Evolutionary conservation across 129 eudicot genomes (phyloP), one percentile per base, ranked within the genome.

Genomic region (Tagetes patula): DNA sequence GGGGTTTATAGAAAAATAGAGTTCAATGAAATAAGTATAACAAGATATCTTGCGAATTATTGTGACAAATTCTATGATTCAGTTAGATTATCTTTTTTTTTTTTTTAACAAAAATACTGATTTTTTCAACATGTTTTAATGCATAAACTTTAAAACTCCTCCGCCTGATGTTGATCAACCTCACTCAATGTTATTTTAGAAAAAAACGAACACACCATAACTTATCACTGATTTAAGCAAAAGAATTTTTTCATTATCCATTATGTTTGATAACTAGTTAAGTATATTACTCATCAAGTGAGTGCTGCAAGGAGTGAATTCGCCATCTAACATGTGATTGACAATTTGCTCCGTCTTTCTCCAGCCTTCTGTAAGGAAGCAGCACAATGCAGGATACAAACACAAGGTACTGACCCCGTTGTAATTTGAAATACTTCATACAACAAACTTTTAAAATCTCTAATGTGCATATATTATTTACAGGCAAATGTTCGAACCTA

Each of bases 301-400:
- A 60, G 20, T 34, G 65, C 0, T 4, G 11, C 12, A n/a, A 38
- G 48, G 33, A 13, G 11, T 37, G 33, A 5, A 5, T 63, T 37
- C 12, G 4, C n/a, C 12, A 63, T 39, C 11, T 63, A 38, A 47
- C 46, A 62, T 52, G 65, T 30, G 40, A n/a, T 41, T 64, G 31
- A 73, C 60, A 58, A 14, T 20, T 46, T 50, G 5, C 8, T 47
- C 73, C 20, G 0, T 14, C 45, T 49, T 64, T 34, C 12, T 81
- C 73, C 88, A 89, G 98, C 96, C 96, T 39, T 94, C 98, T 33
- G 98, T 94, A 12, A 75, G 98, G 81, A 94, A 94, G 88, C 97
- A 94, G 85, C 98, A 94, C 71, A 94, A 94, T 69, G 90, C 98
- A 10, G 98, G 98, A 40, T 94, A 94, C 79, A 94, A 94, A 72